These are phyloP conservation scores for Sordariomycetes sp. DNA, from an alignment of 2,329 filamentous ascomycete species.

Conservation along the genomic window DNA sequence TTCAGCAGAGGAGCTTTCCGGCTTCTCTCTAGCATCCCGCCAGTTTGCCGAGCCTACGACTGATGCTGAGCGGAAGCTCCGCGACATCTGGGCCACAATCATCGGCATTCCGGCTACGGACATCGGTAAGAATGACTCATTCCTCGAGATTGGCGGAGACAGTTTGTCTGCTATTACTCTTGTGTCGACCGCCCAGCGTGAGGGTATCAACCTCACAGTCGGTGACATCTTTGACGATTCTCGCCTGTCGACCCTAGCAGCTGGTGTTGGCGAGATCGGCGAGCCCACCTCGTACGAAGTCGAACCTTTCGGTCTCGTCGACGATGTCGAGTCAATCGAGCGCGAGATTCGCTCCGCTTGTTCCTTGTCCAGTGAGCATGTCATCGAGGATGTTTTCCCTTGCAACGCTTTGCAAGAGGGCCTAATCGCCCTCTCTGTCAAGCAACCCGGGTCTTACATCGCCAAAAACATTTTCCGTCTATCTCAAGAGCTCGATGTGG, in stretches of 20 bases:
- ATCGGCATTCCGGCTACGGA: slow-evolving; percentile 17
- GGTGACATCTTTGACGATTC: slow-evolving; percentile 9
- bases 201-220: slow-evolving; percentile 4
- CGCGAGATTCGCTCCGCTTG: neutral
- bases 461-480: slow-evolving; percentile 16
- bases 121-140: slow-evolving; percentile 22
- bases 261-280: neutral
- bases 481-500: slow-evolving; percentile 8
- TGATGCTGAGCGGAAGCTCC: slow-evolving; percentile 21
- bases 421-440: slow-evolving; percentile 24
- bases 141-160: slow-evolving; percentile 34
- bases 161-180: slow-evolving; percentile 12
- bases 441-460: slow-evolving; percentile 25
- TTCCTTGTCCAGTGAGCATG: neutral
- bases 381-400: slow-evolving; percentile 24
- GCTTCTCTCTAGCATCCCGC: neutral
- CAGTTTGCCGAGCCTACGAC: slow-evolving; percentile 11
- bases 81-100: slow-evolving; percentile 20
- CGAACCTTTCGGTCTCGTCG: neutral
- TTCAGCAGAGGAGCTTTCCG: slow-evolving; percentile 10
- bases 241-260: slow-evolving; percentile 3
- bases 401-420: slow-evolving; percentile 30
- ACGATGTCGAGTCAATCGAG: neutral
- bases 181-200: neutral
- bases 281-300: neutral